These are phyloP conservation scores for Eustoma russellianum DNA, from an alignment of 257 asterid genomes.

Conservation along the genomic window DNA sequence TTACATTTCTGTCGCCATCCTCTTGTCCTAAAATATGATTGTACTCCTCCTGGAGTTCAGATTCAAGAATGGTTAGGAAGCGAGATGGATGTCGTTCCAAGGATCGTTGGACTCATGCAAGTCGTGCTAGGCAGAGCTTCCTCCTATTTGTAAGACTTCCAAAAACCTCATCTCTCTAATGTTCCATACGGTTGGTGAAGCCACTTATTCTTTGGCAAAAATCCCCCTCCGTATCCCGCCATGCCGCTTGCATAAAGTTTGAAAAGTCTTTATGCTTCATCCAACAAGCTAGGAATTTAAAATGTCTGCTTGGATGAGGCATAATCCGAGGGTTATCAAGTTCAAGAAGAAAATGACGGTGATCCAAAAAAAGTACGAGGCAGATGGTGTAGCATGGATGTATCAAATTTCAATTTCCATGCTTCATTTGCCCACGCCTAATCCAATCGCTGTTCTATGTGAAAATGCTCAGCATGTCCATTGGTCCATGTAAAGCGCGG, in stretches of 20 bases:
- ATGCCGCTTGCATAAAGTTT: neutral
- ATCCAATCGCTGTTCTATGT: too few species aligned
- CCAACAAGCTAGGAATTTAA: neutral
- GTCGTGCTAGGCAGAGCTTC: neutral
- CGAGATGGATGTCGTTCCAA: neutral
- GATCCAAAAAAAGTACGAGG: too few species aligned
- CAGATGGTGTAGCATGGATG: too few species aligned
- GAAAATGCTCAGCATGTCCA: too few species aligned
- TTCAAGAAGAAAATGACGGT: too few species aligned
- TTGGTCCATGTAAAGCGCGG: too few species aligned
- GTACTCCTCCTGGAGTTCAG: neutral
- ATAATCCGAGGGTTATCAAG: too few species aligned
- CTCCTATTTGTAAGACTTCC: neutral
- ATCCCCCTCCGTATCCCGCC: neutral
- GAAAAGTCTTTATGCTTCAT: neutral
- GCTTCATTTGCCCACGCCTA: too few species aligned
- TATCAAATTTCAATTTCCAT: too few species aligned
- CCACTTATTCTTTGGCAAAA: too few species aligned
- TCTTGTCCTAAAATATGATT: neutral
- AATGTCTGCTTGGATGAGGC: too few species aligned
- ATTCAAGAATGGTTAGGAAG: neutral
- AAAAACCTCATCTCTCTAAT: neutral
- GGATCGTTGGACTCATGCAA: neutral
- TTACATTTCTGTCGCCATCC: too few species aligned
- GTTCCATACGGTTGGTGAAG: neutral